Base-by-base conservation (phyloP, 2,329 filamentous ascomycete species). In the Curvularia hawaiiensis region DNA sequence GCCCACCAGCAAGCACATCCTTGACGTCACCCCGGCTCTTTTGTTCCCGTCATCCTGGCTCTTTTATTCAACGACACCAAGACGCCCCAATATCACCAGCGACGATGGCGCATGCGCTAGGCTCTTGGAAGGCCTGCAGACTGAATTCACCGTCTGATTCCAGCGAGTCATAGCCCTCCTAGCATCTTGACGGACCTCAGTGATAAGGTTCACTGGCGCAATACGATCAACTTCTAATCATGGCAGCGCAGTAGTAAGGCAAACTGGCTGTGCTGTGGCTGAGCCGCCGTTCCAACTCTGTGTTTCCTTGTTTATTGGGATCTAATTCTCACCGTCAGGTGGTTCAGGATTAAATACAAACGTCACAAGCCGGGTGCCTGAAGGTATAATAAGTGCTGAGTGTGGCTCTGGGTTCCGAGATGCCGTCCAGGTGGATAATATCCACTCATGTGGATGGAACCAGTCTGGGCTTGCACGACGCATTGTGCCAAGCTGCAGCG, bases 1-100 rank as follows among this genome's bases (percentile, higher is more conserved):
- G 51, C 41, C 10, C 22, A 44, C 47, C 43, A 48, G 44, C 50
- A 28, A 48, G 44, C 50, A 28, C 35, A 53, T 53, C 50, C 50
- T 53, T 56, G 50, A 53, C 54, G 43, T 53, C 54, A 56, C 49
- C 54, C 54, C 43, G n/a, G 45, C 44, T 26, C 16, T 33, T 41
- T 48, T 38, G 33, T 30, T 24, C 30, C n/a, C 54, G 43, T 53
- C 54, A 56, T 43, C 54, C 54, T 49, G n/a, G 45, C 44, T 26
- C 16, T 33, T 41, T 48, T 38, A 40, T 30, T 24, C 30, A 18
- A 53, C 54, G 20, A 55, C 46, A 54, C 41, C 26, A 45, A 26
- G 22, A 24, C 35, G 20, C 12, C 16, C 5, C 30, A 16, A 39
- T 49, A 18, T 14, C 40, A 24, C 40, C 22, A 44, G 12, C 41